These are phyloP conservation scores for Hansenula lynferdii DNA, from an alignment of 1,139 yeast species.

Conservation along the genomic window DNA sequence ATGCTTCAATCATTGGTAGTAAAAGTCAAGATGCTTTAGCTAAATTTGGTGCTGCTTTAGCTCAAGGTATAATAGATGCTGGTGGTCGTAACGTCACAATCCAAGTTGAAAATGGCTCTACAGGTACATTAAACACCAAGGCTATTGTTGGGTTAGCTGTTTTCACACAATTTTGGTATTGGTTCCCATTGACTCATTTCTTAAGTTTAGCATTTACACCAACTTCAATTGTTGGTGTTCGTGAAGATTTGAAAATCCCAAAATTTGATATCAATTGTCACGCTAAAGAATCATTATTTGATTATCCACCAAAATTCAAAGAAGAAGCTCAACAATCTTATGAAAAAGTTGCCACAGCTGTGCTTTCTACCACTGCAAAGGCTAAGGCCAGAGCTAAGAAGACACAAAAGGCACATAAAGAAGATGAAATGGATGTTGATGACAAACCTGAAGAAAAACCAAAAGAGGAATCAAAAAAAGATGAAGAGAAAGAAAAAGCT, in stretches of 20 bases:
- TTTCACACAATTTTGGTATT: constrained; percentile 94
- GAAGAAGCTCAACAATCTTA: constrained; percentile 79
- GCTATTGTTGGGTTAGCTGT: constrained; percentile 91
- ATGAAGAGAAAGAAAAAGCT: constrained; percentile 24
- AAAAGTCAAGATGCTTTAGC: constrained; percentile 97
- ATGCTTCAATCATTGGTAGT: constrained; percentile 70
- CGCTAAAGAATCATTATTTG: constrained; percentile 74
- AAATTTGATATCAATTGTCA: constrained; percentile 78
- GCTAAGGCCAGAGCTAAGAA: constrained; percentile 91
- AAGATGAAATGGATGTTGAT: constrained; percentile 32
- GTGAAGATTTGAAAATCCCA: constrained; percentile 83
- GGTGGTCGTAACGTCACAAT: constrained; percentile 99
- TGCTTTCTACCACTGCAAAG: constrained; percentile 85
- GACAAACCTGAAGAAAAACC: constrained; percentile 23
- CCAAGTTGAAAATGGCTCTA: constrained; percentile 82
- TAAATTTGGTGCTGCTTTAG: constrained; percentile 94
- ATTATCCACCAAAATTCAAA: constrained; percentile 86
- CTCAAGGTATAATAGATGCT: constrained; percentile 98
- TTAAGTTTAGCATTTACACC: constrained; percentile 89
- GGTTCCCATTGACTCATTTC: constrained; percentile 97
- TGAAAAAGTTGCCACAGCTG: constrained; percentile 90
- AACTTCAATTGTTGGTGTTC: constrained; percentile 84
- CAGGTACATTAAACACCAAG: constrained; percentile 84
- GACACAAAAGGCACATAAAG: constrained; percentile 45
- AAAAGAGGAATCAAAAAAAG: constrained; percentile 19